phyloP scores from a whole-genome alignment of 257 asterid species.

The Gentiana dahurica region DNA sequence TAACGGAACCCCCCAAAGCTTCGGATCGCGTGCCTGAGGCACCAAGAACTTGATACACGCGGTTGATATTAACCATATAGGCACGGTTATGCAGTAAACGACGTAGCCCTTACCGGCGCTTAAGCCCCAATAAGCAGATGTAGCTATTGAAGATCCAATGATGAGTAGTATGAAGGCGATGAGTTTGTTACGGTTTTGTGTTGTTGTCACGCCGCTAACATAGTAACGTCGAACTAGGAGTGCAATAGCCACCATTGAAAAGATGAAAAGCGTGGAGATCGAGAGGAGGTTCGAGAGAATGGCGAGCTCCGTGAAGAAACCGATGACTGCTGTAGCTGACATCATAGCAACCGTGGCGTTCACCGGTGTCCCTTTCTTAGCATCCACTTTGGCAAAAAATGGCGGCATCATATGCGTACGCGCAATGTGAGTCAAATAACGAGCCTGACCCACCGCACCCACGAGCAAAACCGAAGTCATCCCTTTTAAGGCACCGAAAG shows the following conservation, averaged over 20 bases:
- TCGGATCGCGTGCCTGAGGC: constrained; percentile 43
- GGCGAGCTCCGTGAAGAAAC: constrained; percentile 43
- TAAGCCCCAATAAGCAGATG: constrained; percentile 45
- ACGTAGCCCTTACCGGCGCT: constrained; percentile 30
- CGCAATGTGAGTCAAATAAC: constrained; percentile 58
- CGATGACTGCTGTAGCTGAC: constrained; percentile 38
- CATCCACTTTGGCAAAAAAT: constrained; percentile 47
- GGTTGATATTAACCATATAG: constrained; percentile 34
- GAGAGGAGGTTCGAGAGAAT: constrained; percentile 43
- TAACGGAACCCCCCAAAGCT: constrained; percentile 54
- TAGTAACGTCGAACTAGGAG: constrained; percentile 45
- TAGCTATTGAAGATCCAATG: constrained; percentile 33
- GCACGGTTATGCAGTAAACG: constrained; percentile 37
- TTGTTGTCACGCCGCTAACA: constrained; percentile 34
- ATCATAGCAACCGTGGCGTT: constrained; percentile 48
- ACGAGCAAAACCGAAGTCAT: constrained; percentile 60
- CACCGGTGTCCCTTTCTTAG: constrained; percentile 49
- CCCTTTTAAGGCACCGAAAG: constrained; percentile 59
- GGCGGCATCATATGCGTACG: constrained; percentile 74
- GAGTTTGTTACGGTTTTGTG: constrained; percentile 33
- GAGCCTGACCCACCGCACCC: constrained; percentile 61
- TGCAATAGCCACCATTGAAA: constrained; percentile 49
- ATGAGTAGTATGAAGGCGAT: constrained; percentile 21
- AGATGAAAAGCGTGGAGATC: constrained; percentile 48
- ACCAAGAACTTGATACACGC: constrained; percentile 20